These are phyloP conservation scores for Ophiocordyceps camponoti-saundersi DNA, from an alignment of 2,329 filamentous ascomycete genomes.

Conservation along the genomic window DNA sequence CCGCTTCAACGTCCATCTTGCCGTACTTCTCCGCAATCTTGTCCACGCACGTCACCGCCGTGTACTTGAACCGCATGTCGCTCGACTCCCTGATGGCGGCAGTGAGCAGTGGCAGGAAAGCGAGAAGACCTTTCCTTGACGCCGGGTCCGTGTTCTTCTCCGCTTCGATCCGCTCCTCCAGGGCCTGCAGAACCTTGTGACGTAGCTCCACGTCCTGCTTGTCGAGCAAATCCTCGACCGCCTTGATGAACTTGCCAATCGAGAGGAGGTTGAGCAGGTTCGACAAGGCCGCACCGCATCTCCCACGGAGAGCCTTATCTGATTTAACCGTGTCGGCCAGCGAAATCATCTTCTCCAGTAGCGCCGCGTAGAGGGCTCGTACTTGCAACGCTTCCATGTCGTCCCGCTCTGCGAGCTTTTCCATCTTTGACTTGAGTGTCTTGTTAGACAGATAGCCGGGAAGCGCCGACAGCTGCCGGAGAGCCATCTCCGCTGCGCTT, in stretches of 20 bases:
- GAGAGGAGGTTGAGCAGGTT: constrained; percentile 73
- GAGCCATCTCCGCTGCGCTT: constrained; percentile 32
- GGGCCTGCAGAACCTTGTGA: constrained; percentile 61
- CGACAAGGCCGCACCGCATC: constrained; percentile 54
- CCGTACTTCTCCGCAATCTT: constrained; percentile 91
- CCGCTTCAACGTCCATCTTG: constrained; percentile 68
- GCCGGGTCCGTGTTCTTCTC: constrained; percentile 51
- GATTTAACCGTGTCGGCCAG: constrained; percentile 48
- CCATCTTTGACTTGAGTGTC: constrained; percentile 37
- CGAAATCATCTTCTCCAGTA: constrained; percentile 47
- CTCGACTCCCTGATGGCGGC: constrained; percentile 56
- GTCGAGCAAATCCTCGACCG: constrained; percentile 66
- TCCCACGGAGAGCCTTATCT: constrained; percentile 35
- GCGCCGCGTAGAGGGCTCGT: constrained; percentile 49
- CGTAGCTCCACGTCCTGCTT: constrained; percentile 59
- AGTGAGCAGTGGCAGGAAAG: constrained; percentile 65
- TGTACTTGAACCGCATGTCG: constrained; percentile 64
- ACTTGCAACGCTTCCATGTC: constrained; percentile 51
- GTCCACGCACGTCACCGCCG: constrained; percentile 77
- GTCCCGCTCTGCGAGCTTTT: constrained; percentile 38
- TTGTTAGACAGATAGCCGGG: constrained; percentile 41
- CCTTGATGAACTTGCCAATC: constrained; percentile 75
- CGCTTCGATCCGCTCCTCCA: constrained; percentile 63
- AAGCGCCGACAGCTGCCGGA: constrained; percentile 37
- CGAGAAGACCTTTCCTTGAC: constrained; percentile 54